phyloP scores from a whole-genome alignment of 768 basidiomycete genomes.

The Rhodotorula babjevae region DNA sequence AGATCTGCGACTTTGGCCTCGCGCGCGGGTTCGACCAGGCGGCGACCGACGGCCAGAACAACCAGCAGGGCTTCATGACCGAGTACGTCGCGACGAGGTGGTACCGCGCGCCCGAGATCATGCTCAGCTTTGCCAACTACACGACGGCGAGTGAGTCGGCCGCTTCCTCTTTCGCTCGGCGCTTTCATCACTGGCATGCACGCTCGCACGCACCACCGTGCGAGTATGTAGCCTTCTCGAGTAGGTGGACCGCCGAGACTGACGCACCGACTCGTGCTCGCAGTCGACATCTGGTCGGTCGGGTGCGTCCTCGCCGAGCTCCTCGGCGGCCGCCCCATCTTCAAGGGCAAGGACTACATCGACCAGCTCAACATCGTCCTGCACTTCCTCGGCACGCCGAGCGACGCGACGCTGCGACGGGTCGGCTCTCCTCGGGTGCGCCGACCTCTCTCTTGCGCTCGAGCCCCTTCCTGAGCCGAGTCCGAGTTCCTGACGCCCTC shows the following conservation, averaged over 20 bases:
- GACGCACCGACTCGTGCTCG: constrained; percentile 1
- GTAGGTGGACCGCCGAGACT: neutral
- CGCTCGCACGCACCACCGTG: too few relatives aligned
- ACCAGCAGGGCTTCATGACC: constrained; percentile 80
- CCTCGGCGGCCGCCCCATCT: constrained; percentile 51
- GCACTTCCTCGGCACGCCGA: constrained; percentile 95
- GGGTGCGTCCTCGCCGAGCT: constrained; percentile 54
- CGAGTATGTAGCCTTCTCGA: too few relatives aligned
- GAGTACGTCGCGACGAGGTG: constrained; percentile 91
- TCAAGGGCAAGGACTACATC: constrained; percentile 94
- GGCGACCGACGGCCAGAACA: constrained; percentile 53
- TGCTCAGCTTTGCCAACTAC: constrained; percentile 59
- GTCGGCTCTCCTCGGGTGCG: constrained; percentile 89
- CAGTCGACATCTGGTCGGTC: constrained; percentile 52
- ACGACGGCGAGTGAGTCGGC: constrained; percentile 49
- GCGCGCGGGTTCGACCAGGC: constrained; percentile 52
- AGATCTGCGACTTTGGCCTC: constrained; percentile 98
- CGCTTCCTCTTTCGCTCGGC: neutral
- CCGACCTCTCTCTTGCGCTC: neutral
- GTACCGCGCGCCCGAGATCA: constrained; percentile 98
- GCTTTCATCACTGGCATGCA: too few relatives aligned
- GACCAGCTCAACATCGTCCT: constrained; percentile 91
- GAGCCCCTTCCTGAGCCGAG: too few relatives aligned
- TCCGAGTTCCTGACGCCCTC: too few relatives aligned
- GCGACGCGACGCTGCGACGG: constrained; percentile 89